phyloP scores from a whole-genome alignment of 169 alveolate species.

The Eimeria acervulina region DNA sequence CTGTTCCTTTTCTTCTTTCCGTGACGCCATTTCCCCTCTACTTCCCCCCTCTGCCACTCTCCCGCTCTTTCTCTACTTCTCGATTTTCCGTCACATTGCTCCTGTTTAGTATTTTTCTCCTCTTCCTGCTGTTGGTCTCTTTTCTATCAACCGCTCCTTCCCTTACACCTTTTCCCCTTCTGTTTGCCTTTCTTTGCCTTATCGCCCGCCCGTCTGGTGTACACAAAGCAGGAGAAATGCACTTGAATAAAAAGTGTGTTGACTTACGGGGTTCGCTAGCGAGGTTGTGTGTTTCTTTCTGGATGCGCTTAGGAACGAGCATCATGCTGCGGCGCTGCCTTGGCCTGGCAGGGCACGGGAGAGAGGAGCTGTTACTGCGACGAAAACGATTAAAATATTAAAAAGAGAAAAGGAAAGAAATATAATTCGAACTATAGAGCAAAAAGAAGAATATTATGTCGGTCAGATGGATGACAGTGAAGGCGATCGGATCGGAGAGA shows the following conservation, averaged over 20 bases:
- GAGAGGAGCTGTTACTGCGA: neutral
- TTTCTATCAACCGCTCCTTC: neutral
- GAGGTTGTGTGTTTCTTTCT: constrained; percentile 87
- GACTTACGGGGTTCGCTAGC: constrained; percentile 87
- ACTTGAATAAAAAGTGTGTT: neutral
- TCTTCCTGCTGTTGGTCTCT: neutral
- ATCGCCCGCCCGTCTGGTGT: neutral
- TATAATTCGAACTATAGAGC: neutral
- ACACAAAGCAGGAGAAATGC: neutral
- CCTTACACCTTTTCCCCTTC: neutral
- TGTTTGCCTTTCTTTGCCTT: neutral
- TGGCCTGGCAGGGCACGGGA: constrained; percentile 62
- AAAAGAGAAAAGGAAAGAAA: neutral
- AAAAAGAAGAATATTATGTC: neutral
- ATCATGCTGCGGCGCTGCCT: constrained; percentile 77
- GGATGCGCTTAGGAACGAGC: constrained; percentile 86
- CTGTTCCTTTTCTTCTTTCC: neutral
- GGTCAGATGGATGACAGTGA: neutral
- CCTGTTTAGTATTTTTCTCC: neutral
- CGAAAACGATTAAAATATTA: neutral
- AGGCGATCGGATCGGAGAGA: constrained; percentile 20
- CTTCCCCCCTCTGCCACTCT: neutral
- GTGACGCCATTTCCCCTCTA: no score
- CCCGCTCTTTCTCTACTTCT: no score
- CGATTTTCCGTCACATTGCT: neutral